Evolutionary conservation across 2,329 filamentous ascomycete species (phyloP), one percentile per base, ranked within the genome.

Genomic region (Penicillium sp.): DNA sequence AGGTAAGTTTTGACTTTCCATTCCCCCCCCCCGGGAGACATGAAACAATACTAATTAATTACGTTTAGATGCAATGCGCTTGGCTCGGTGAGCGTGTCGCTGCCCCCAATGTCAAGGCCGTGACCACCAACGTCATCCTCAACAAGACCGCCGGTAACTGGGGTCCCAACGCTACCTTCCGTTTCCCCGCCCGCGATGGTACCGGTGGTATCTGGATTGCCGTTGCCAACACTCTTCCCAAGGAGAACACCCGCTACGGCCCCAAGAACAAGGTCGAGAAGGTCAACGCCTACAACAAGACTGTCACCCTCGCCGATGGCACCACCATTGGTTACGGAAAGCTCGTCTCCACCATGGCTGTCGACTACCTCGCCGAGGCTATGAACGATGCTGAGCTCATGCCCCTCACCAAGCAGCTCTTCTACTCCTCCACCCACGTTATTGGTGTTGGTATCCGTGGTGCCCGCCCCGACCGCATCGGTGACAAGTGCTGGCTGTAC

Each of bases 401-500:
- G 62, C 82, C 79, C 62, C 83, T 96, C 66, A 90, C 87, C 81
- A 96, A 96, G 84, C 88, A 87, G 59, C 87, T 99, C 55, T 97
- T 88, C 85, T 99, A 95, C 84, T 97, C 92, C 50, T 92, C 89
- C 67, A 99, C 94, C 54, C 94, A 99, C 78, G 93, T 99, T 69
- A 89, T 99, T 67, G 94, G 94, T 77, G 90, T 99, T 61, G 94
- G 94, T 78, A 83, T 99, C 70, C 91, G 94, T 72, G 94, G 94
- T 64, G 84, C 83, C 69, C 90, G 94, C 65, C 94, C 94, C 37
- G 91, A 96, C 77, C 89, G 91, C 73, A 99, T 99, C 67, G 94
- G 94, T 64, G 94, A 99, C 82, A 99, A 97, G 85, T 99, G 94
- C 87, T 99, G 94, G 87, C 83, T 99, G 64, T 99, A 99, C 85